Base-by-base conservation (phyloP, 176 grass and related monocot genomes). In the Tuctoria greenei region DNA sequence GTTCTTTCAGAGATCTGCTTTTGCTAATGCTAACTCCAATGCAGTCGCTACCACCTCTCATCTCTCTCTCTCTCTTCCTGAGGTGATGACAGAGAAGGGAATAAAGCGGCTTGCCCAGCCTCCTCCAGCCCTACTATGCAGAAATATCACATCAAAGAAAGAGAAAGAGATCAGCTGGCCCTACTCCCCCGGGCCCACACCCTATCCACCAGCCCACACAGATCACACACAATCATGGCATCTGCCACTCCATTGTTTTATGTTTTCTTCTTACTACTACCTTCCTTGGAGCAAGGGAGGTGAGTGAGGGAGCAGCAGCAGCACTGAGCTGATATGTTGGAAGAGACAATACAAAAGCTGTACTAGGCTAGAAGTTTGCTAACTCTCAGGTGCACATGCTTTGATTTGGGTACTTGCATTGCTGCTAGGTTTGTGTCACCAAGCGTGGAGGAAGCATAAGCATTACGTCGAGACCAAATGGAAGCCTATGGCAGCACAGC, bases 21-120 rank as follows among this genome's bases (percentile, higher is more conserved):
- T 99, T 76, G 77, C 85, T 70, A 86, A 90, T 76, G 77, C 85
- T 70, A 86, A 90, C 77, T 95, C 89, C 92, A 79, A 99, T 72
- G 92, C 89, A 88, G 85, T 76, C 70, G n/a, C 13, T 47, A 47
- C 45, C 45, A 47, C 45, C 45, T 47, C 14, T 16, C 13, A 13
- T 47, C 45, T 28, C 83, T 65, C 41, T 35, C 45, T n/a, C 79
- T 71, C 45, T n/a, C 26, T 24, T 47, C 45, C 45, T 47, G 64
- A 49, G 47, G 64, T 43, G 68, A 65, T 64, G 65, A 44, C 45
- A 42, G 79, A 86, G 80, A 65, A 69, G 83, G 71, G 86, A 92
- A 96, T 89, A 92, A 96, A 87, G 86, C 64, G 50, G 64, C 45
- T 47, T 14, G 43, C 43, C 11, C 43, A 14, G 43, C 45, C 45